Base-by-base conservation (phyloP, 495 filamentous ascomycete genomes). In the Lepidopterella palustris region DNA sequence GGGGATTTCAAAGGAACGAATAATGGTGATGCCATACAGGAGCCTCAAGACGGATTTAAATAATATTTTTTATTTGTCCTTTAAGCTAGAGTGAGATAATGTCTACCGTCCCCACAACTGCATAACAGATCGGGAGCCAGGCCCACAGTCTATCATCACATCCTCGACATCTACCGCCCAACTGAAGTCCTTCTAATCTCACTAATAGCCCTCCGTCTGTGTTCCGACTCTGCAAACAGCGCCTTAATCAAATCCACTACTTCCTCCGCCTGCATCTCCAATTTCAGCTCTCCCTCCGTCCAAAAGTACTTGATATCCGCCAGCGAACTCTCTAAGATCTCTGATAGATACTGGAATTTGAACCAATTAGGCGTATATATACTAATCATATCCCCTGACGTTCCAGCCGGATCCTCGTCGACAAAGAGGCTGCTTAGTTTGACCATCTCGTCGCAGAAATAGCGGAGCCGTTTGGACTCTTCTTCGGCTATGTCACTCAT, bases 261-360 rank as follows among this genome's bases (percentile, higher is more conserved):
- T 75, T 97, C 93, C 45, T 88, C 89, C 3, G 77, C 77, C 15
- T 85, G 82, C 71, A 96, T 96, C 62, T 95, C 90, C 56, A 93
- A 65, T 65, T 85, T 85, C 53, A 97, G 72, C 66, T 91, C 88
- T 48, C 88, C 88, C 66, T 97, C 91, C 47, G 83, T 76, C 89
- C 91, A 97, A 51, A 96, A 72, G 67, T 82, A 96, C 68, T 84
- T 84, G 62, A 99, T 92, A 63, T 99, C 92, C 53, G 82, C 86
- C 45, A 97, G 76, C 54, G 87, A 89, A 65, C 88, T 91, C 72
- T 97, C 90, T 52, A 99, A 73, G 52, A 99, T 89, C 69, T 95
- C 89, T 53, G 84, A 78, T 20, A 99, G 74, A 67, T 90, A 96
- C 66, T 93, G 87, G 66, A 99, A 89, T 55, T 89, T 86, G 55